These are phyloP conservation scores for Tolypocladium cylindrosporum DNA, from an alignment of 2,329 filamentous ascomycete genomes.

Conservation along the genomic window DNA sequence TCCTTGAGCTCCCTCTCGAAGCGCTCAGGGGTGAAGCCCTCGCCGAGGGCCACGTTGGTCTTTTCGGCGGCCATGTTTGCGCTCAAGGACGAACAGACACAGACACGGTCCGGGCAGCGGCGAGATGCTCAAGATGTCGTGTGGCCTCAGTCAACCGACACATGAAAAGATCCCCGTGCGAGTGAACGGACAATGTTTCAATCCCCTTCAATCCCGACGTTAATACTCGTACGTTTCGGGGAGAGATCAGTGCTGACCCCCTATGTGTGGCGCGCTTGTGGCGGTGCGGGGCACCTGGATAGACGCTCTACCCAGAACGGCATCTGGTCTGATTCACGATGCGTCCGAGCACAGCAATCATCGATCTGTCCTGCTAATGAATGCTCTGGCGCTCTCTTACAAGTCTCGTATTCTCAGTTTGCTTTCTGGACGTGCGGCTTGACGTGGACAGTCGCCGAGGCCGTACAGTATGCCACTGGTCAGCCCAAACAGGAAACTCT, in stretches of 20 bases:
- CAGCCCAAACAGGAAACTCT: not conserved
- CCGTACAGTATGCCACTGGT: not conserved
- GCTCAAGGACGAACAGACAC: not conserved
- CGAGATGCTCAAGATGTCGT: not conserved
- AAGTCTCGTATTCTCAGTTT: no score
- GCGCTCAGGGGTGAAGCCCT: constrained; percentile 35
- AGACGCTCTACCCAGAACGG: not conserved
- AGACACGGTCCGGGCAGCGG: not conserved
- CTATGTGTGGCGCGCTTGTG: not conserved
- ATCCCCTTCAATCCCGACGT: not conserved
- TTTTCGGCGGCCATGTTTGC: not conserved
- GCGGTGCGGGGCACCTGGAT: not conserved
- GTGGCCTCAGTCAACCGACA: not conserved
- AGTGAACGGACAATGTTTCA: not conserved
- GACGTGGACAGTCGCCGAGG: not conserved
- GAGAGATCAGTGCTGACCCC: not conserved
- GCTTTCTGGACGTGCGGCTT: no score
- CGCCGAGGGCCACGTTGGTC: constrained; percentile 6
- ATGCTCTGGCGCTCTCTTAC: no score
- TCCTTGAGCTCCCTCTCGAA: constrained; percentile 44
- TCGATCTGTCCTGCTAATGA: no score
- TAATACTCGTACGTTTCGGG: not conserved
- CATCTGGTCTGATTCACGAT: not conserved
- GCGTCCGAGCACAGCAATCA: not conserved
- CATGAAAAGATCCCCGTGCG: not conserved